Base-by-base conservation (phyloP, 257 asterid species). In the Galeopsis tetrahit region DNA sequence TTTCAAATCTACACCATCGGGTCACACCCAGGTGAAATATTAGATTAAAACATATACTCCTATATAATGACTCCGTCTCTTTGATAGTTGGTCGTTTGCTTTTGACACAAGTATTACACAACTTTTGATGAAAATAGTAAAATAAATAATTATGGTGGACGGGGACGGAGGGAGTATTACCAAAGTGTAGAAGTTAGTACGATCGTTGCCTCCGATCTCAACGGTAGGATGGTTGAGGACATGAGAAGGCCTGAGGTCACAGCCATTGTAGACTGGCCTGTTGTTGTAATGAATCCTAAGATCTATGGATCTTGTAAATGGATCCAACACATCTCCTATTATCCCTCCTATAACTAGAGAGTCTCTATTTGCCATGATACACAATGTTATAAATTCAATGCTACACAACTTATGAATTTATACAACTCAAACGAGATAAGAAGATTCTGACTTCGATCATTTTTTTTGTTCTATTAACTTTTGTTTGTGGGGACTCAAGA, bases 301-400 rank as follows among this genome's bases (percentile, higher is more conserved):
- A 8, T 2, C 7, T 2, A 84, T 72, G 13, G n/a, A 79, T 59
- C 78, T 66, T 1, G 87, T 81, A 65, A 89, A 89, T 1, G 83
- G 86, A 64, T 85, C 90, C 84, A 89, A 75, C 2, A 89, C 91
- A 38, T 87, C 91, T 2, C 94, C 89, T 0, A 85, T 63, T 11
- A 89, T 86, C 1, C 93, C 49, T 31, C 91, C 90, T 0, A 89
- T 83, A 1, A 77, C 85, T 0, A 86, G 84, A 3, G 93, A 87
- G 52, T 89, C 82, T 39, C 81, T 70, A 7, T 80, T 78, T 2
- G 83, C 69, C 94, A 81, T 85, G 15, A 13, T 0, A 21, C 1
- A 28, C 74, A 72, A 44, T 31, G 0, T 10, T 66, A 46, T 11
- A 31, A 11, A 13, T 42, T 1, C n/a, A 62, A 39, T 69, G 53